phyloP scores from a whole-genome alignment of 2,329 filamentous ascomycete species.

The Nannizziopsis barbatae region DNA sequence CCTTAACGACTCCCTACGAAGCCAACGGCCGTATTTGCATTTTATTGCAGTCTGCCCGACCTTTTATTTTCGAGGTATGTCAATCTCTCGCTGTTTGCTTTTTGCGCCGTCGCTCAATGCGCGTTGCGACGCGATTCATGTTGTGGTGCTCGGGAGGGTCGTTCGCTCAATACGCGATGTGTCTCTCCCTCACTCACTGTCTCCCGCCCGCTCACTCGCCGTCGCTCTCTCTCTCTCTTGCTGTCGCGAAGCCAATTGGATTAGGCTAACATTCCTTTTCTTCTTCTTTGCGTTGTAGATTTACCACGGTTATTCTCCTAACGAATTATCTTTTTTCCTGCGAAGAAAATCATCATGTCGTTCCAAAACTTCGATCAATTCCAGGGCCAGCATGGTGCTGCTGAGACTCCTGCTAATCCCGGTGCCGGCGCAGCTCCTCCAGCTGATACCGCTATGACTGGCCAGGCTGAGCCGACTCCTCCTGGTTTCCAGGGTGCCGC shows the following conservation, averaged over 20 bases:
- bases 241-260: too few relatives aligned
- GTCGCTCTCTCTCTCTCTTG: too few relatives aligned
- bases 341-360: constrained; percentile 43
- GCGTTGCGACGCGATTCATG: constrained; percentile 13
- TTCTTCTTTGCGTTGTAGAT: not conserved
- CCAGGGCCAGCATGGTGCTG: constrained; percentile 48
- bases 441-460: constrained; percentile 44
- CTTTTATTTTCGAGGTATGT: constrained; percentile 12
- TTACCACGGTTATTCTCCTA: not conserved
- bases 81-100: constrained; percentile 3
- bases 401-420: constrained; percentile 42
- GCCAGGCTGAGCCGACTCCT: constrained; percentile 46
- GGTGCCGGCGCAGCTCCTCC: constrained; percentile 38
- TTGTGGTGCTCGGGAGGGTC: too few relatives aligned
- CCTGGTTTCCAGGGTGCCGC: constrained; percentile 41
- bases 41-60: constrained; percentile 14
- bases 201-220: too few relatives aligned
- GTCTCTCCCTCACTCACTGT: not conserved
- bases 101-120: constrained; percentile 18
- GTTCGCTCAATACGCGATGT: not conserved
- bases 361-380: constrained; percentile 56
- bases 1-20: constrained; percentile 35
- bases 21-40: constrained; percentile 26
- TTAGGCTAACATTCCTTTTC: too few relatives aligned
- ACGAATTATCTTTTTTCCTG: not conserved